Base-by-base conservation (phyloP, 257 asterid species). In the Solanum gracilifrons region DNA sequence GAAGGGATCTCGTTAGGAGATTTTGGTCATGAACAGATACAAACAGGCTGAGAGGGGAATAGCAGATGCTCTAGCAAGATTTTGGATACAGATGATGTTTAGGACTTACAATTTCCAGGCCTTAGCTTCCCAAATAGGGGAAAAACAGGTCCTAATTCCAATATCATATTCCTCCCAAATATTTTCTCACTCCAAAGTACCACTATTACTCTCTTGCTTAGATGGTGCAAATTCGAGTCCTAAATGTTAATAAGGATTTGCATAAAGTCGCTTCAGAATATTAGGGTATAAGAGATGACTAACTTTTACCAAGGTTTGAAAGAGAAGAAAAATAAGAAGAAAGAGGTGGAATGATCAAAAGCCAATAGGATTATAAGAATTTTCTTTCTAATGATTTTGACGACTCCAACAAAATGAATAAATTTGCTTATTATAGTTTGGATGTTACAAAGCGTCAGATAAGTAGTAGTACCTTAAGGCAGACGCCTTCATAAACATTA, bases 401-500 rank as follows among this genome's bases (percentile, higher is more conserved):
- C 4, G 9, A 10, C 84, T 77, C 62, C 35, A 23, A 23, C 5
- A 12, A 77, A 37, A 20, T 7, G 23, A 77, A 77, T 29, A 41
- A 41, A 25, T 77, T 77, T 46, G 35, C 25, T 41, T 77, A 77
- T 13, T 41, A 77, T 33, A 41, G 25, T 76, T 77, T 25, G 36
- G n/a, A n/a, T 77, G 25, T n/a, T 25, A 77, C 33, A 39, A 41
- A 13, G 62, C 12, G 5, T 25, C 12, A 4, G 62, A 25, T 15
- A 77, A n/a, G n/a, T 16, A 39, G 5, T 13, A 37, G 55, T 85
- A 88, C 89, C 90, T 82, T 85, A 31, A 90, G 48, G 85, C 88
- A 89, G 12, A 90, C 46, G 21, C 90, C 86, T 23, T 91, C 89
- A 41, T 71, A 25, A 36, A 82, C 62, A 35, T 87, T 87, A 64